Evolutionary conservation across 2,329 filamentous ascomycete species (phyloP), one percentile per base, ranked within the genome.

Genomic region (Corynespora cassiicola): DNA sequence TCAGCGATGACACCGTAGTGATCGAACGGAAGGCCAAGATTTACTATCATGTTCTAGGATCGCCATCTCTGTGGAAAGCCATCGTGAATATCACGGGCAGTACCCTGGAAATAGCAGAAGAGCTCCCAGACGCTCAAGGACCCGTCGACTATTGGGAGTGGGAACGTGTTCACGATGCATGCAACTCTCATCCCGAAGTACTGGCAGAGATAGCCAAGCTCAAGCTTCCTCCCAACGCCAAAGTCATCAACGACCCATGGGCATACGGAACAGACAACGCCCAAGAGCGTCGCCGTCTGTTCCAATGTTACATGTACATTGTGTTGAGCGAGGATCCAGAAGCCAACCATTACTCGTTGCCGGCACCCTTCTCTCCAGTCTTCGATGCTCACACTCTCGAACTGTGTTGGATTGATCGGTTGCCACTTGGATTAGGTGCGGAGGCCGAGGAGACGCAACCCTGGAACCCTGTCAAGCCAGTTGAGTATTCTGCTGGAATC

Each of bases 381-480:
- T 71, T 88, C 28, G 80, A 83, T 54, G 76, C 75, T 0, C 73
- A 75, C 18, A 80, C 75, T 2, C 76, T 78, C 65, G 79, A 84
- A 54, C 74, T 88, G 25, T 74, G 85, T 27, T 78, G 85, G 11
- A 85, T 88, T 46, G 85, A 88, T 56, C 72, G 79, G 37, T 65
- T 88, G 2, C 84, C 85, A 1, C 86, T 81, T 2, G 85, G 85
- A n/a, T n/a, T n/a, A n/a, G n/a, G n/a, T n/a, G n/a, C n/a, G n/a
- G n/a, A n/a, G n/a, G n/a, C n/a, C n/a, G n/a, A n/a, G n/a, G n/a
- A n/a, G n/a, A n/a, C n/a, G n/a, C n/a, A n/a, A 2, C 74, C 71
- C 5, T 83, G 85, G 56, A 72, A 77, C 36, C 77, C 73, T 7
- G 69, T 75, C 36, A 76, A 75, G 36, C 71, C 76, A 5, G 72